Base-by-base conservation (phyloP, 345 rosid species). In the Rhodomyrtus tomentosa region DNA sequence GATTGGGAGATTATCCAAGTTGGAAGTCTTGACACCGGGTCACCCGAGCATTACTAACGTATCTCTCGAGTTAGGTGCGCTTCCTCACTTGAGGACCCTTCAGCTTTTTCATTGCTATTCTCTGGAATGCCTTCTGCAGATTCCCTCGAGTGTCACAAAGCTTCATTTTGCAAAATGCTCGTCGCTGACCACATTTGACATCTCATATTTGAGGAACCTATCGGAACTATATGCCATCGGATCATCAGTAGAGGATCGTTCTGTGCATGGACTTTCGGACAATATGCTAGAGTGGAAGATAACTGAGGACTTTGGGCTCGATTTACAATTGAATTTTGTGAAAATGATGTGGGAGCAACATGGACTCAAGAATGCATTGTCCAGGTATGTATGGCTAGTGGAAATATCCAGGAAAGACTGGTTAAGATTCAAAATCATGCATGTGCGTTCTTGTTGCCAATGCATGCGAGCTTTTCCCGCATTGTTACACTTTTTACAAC, bases 21-120 rank as follows among this genome's bases (percentile, higher is more conserved):
- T 83, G 32, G 58, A 83, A 68, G 52, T 53, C 25, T 50, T 83
- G 58, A 54, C 52, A 0, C 8, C 68, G 16, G 42, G 22, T 29
- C 11, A 7, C 3, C 22, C 12, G 7, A 32, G 21, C 12, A 29
- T 62, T 16, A 62, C 3, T 1, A 0, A 29, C 22, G 42, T 62
- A 16, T 6, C 74, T 16, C 12, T 0, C 3, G 22, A 32, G 22
- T 62, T 62, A 0, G 42, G 74, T 32, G 1, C 11, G 10, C 40
- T 62, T 32, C 42, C 42, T 62, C 38, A 32, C 42, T 16, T 62
- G 24, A 62, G 16, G 24, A 62, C 74, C 16, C 74, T 62, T 0
- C 74, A 16, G 24, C 24, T 62, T 32, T 3, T 32, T 24, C 3
- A 2, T 16, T 62, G 74, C 3, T 0, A 0, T 29, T 11, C 40